Percentiles rank a stretch among this genome's conserved stretches.
phyloP scores from a whole-genome alignment of 1,284 basidiomycete genomes.

The Rhodotorula sp. region DNA sequence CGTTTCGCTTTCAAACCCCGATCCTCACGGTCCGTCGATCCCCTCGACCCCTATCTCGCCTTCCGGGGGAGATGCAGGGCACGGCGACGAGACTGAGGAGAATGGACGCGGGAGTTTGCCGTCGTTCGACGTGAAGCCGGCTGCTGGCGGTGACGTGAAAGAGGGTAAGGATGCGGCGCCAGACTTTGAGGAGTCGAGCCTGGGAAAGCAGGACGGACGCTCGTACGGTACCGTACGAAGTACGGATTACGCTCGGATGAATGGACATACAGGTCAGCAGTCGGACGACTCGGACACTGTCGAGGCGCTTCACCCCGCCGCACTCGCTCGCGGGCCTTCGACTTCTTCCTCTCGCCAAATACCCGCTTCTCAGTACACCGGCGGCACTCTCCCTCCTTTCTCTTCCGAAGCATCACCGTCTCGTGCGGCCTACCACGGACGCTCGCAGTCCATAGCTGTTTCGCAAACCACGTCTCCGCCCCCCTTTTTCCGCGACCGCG shows the following conservation, averaged over 20 bases:
- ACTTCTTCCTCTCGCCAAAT: not conserved
- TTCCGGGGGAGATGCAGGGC: conserved; percentile 12
- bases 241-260: no score
- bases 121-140: not conserved
- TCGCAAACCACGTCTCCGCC: conserved; percentile 3
- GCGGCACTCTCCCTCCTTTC: not conserved
- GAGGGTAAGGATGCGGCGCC: no score
- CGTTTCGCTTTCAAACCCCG: conserved; percentile 9
- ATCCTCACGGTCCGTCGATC: conserved; percentile 13
- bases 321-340: not conserved
- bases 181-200: no score
- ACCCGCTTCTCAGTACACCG: not conserved
- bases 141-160: no score
- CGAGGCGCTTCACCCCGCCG: conserved; percentile 7
- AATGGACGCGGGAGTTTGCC: not conserved
- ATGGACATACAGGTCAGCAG: not conserved
- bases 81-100: conserved; percentile 6
- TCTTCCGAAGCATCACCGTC: not conserved
- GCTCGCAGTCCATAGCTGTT: not conserved
- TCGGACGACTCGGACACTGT: conserved; percentile 1
- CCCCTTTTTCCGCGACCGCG: not conserved
- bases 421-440: not conserved
- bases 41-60: conserved; percentile 22
- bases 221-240: no score
- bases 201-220: not conserved